These are phyloP conservation scores for Metarhizium rileyi DNA, from an alignment of 2,329 filamentous ascomycete genomes.

Conservation along the genomic window DNA sequence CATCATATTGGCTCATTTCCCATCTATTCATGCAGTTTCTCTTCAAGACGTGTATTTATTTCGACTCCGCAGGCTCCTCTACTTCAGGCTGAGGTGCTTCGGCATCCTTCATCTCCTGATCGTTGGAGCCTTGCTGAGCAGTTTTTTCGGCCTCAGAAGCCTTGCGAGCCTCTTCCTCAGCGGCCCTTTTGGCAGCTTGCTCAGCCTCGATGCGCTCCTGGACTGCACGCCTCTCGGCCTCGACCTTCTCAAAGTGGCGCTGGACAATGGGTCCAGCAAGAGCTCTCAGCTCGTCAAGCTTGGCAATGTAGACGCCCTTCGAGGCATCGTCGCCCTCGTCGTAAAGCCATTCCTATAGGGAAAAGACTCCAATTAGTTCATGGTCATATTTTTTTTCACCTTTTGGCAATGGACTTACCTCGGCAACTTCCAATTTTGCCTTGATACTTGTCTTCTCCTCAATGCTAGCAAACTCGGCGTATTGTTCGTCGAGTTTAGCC, in stretches of 20 bases:
- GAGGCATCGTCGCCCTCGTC: conserved; percentile 91
- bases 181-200: conserved; percentile 62
- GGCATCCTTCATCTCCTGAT: conserved; percentile 56
- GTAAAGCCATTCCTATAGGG: conserved; percentile 90
- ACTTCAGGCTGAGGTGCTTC: conserved; percentile 42
- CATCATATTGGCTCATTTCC: conserved; percentile 11
- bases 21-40: conserved; percentile 2
- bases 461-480: conserved; percentile 78
- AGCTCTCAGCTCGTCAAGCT: conserved; percentile 90
- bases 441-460: conserved; percentile 86
- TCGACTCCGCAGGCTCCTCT: conserved; percentile 32
- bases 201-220: conserved; percentile 72
- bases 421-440: conserved; percentile 69
- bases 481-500: conserved; percentile 88
- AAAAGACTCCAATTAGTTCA: conserved; percentile 11
- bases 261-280: conserved; percentile 86
- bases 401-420: conserved; percentile 54
- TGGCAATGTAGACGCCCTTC: conserved; percentile 88
- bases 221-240: conserved; percentile 71
- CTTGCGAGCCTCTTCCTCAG: conserved; percentile 46
- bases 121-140: conserved; percentile 36
- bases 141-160: conserved; percentile 42
- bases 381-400: not conserved
- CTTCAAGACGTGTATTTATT: conserved; percentile 19
- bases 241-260: conserved; percentile 90